phyloP scores from a whole-genome alignment of 352 stramenopile genomes.

The Pythium myriotylum region DNA sequence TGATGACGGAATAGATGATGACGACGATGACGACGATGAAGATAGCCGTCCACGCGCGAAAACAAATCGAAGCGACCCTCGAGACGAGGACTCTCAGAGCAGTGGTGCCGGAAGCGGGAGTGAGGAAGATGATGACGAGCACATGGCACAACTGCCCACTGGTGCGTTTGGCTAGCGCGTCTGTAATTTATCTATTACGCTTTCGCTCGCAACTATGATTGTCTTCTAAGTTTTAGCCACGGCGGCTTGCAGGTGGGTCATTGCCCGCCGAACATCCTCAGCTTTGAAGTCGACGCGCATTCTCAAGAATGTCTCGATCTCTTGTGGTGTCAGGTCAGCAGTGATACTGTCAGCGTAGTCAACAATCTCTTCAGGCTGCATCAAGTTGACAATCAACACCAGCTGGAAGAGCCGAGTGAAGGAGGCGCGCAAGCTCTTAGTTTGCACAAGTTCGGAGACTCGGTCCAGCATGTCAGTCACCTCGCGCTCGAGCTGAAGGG shows the following conservation, averaged over 20 bases:
- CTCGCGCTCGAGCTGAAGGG: slow-evolving; percentile 78
- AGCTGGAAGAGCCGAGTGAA: slow-evolving; percentile 84
- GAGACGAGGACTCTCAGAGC: slow-evolving; percentile 42
- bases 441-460: slow-evolving; percentile 49
- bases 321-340: slow-evolving; percentile 44
- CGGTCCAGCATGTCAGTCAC: slow-evolving; percentile 62
- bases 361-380: slow-evolving; percentile 69
- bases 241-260: slow-evolving; percentile 20
- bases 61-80: slow-evolving; percentile 15
- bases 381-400: slow-evolving; percentile 80
- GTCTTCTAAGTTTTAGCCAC: slow-evolving; percentile 1
- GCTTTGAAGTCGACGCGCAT: slow-evolving; percentile 77
- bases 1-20: slow-evolving; percentile 23
- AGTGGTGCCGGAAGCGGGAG: slow-evolving; percentile 42
- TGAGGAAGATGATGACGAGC: slow-evolving; percentile 66
- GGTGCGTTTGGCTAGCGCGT: slow-evolving; percentile 51
- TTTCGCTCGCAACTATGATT: not conserved
- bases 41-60: slow-evolving; percentile 11
- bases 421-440: slow-evolving; percentile 57
- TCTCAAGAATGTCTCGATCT: slow-evolving; percentile 57
- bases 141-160: slow-evolving; percentile 62
- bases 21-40: slow-evolving; percentile 31
- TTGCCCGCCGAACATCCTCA: slow-evolving; percentile 46
- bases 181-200: not conserved
- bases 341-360: slow-evolving; percentile 64